Percentiles rank a stretch among this genome's conserved stretches.
These are phyloP conservation scores for Mortierella antarctica DNA, from an alignment of 192 early-diverging fungal species.

Conservation along the genomic window DNA sequence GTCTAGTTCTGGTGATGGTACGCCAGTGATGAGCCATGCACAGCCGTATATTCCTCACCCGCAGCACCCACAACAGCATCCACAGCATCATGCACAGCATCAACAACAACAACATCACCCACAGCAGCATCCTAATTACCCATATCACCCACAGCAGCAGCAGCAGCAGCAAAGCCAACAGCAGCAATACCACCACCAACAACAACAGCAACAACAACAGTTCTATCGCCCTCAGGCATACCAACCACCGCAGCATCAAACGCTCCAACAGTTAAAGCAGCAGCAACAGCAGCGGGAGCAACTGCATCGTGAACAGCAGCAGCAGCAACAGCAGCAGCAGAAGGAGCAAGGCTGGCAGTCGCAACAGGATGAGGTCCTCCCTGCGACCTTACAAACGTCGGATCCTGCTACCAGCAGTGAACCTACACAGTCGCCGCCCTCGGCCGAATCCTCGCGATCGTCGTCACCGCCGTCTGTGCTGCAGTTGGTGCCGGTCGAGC, in stretches of 20 bases:
- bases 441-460: neutral
- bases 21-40: too few species aligned
- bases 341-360: too few species aligned
- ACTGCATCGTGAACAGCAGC: conserved; percentile 1
- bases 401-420: too few species aligned
- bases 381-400: too few species aligned
- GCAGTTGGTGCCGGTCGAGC: neutral
- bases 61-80: too few species aligned
- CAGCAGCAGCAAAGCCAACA: too few species aligned
- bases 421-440: neutral
- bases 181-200: too few species aligned
- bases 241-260: conserved; percentile 19
- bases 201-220: too few species aligned
- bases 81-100: too few species aligned
- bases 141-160: too few species aligned
- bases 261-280: conserved; percentile 19
- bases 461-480: neutral
- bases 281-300: conserved; percentile 18
- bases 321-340: conserved; percentile 1
- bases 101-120: neutral
- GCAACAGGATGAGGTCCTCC: too few species aligned
- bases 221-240: conserved; percentile 18
- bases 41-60: too few species aligned
- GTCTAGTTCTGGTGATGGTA: neutral
- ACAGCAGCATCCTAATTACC: conserved; percentile 1